Evolutionary conservation across 495 filamentous ascomycete genomes (phyloP).

Genomic region (Acidiella bohemica): DNA sequence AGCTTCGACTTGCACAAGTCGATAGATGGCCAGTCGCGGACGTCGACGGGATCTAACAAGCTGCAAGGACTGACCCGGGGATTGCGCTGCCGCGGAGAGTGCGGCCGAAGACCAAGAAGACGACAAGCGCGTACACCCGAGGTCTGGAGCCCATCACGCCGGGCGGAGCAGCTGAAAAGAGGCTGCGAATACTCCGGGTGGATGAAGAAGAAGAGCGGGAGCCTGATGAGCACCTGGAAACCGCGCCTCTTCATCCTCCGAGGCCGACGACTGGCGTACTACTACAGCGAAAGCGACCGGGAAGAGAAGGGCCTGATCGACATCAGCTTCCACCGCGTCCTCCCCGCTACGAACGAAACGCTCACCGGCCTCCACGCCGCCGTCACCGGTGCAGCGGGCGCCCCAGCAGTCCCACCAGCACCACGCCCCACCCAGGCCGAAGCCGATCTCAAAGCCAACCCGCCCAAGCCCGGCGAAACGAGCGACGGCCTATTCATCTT

Average conservation of each 20-base stretch:
- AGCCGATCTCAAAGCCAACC: slow-evolving; percentile 25
- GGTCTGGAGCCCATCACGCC: slow-evolving; percentile 75
- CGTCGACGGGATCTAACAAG: slow-evolving; percentile 11
- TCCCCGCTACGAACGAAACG: slow-evolving; percentile 85
- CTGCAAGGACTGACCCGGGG: too few species aligned
- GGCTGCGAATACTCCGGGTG: slow-evolving; percentile 90
- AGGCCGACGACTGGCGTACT: slow-evolving; percentile 85
- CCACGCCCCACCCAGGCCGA: slow-evolving; percentile 39
- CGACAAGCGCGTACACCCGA: slow-evolving; percentile 83
- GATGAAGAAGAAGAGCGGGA: slow-evolving; percentile 99
- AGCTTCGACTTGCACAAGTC: slow-evolving; percentile 33
- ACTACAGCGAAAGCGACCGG: slow-evolving; percentile 82
- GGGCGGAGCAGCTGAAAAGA: slow-evolving; percentile 58
- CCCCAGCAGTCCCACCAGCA: slow-evolving; percentile 54
- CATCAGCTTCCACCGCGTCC: slow-evolving; percentile 88
- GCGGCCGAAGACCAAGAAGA: slow-evolving; percentile 64
- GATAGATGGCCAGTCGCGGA: slow-evolving; percentile 14
- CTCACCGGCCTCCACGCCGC: slow-evolving; percentile 83
- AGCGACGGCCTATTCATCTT: slow-evolving; percentile 70
- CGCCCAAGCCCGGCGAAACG: slow-evolving; percentile 18
- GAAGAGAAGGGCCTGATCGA: slow-evolving; percentile 94
- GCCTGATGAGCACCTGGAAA: slow-evolving; percentile 95
- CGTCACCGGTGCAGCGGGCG: slow-evolving; percentile 66
- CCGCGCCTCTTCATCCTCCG: slow-evolving; percentile 84
- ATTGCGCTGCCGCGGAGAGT: too few species aligned